Evolutionary conservation across 345 rosid genomes (phyloP), one percentile per base, ranked within the genome.

Genomic region (Acer yangbiense): DNA sequence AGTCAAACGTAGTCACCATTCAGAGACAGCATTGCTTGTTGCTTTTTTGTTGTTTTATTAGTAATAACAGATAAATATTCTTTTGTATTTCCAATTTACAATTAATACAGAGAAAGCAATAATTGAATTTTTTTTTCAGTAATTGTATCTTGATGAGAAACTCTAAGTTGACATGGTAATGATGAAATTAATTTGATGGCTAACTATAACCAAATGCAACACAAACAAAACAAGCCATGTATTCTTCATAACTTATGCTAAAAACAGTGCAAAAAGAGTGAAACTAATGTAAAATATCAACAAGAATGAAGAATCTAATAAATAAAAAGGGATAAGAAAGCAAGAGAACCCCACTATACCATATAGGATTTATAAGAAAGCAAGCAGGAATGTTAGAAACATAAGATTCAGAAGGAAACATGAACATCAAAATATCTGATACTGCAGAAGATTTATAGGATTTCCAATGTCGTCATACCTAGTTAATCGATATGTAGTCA

Each of bases 391-490:
- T 21, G 25, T 2, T 20, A 20, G 25, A 41, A 48, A 20, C 27
- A 41, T 18, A 18, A 13, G 63, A 21, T 46, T 13, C 29, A 44
- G 17, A 44, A 69, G 27, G 18, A 13, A 46, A 21, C 18, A 12
- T 48, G 16, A 13, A 21, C 27, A 13, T 20, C 57, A 20, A 68
- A 68, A 68, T 20, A 68, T 43, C 29, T 68, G 16, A 69, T 14
- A 69, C 6, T 21, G n/a, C 18, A 69, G 3, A 69, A 48, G 10
- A 69, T 4, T 44, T 69, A 46, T 44, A 44, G 35, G 57, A 46
- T 68, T 20, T 68, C 32, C 18, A 3, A 21, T 63, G 66, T 43
- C 18, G n/a, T n/a, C 72, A 68, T 68, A 68, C 58, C 32, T 68
- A 68, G 16, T 68, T 23, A 7, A 6, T 21, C 35, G 17, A 46